phyloP scores from a whole-genome alignment of 257 asterid species.

The Paulownia fortunei region DNA sequence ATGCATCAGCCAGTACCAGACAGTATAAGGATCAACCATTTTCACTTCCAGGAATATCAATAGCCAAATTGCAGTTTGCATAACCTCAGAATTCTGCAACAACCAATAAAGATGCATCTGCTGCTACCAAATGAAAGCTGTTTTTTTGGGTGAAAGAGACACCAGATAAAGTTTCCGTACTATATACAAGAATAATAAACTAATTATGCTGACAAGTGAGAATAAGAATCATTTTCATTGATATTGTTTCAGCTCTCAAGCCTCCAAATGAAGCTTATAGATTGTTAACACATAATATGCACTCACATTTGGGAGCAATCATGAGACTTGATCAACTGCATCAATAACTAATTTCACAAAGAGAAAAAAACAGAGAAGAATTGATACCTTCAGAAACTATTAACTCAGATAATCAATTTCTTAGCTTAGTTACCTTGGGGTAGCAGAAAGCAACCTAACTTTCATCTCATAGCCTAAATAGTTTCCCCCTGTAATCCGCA shows the following conservation, averaged over 20 bases:
- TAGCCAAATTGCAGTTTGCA: neutral
- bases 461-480: neutral
- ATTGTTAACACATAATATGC: neutral
- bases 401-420: neutral
- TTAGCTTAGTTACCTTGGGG: constrained; percentile 8
- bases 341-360: neutral
- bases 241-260: constrained; percentile 7
- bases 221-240: neutral
- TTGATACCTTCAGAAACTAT: neutral
- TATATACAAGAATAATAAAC: neutral
- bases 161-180: neutral
- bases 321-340: neutral
- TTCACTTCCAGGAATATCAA: neutral
- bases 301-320: neutral
- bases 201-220: neutral
- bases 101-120: neutral
- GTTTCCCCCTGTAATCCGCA: neutral
- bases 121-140: neutral
- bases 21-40: neutral
- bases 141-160: neutral
- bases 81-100: neutral
- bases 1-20: neutral
- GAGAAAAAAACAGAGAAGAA: neutral
- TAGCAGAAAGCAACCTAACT: neutral
- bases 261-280: neutral